Conservation (phyloP, 768 basidiomycete species). For the Porpolomopsis calyptriformis region DNA sequence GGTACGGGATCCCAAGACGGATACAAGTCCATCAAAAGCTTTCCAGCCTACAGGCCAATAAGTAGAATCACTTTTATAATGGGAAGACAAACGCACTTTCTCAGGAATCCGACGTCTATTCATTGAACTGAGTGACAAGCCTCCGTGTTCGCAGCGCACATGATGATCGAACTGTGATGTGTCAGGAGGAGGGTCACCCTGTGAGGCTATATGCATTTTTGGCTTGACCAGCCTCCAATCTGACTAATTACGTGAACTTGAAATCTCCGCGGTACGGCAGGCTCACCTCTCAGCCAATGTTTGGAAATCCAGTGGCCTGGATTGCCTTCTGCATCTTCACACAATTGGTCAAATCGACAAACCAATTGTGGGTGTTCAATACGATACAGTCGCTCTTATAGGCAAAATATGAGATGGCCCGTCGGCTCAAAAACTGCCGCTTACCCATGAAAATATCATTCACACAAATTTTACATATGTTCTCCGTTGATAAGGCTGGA, state of each 20-base stretch:
- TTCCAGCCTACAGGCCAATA: constrained; percentile 36
- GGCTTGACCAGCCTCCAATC: constrained; percentile 69
- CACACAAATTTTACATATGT: constrained; percentile 58
- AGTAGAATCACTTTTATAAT: constrained; percentile 6
- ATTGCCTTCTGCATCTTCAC: constrained; percentile 30
- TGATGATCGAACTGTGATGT: constrained; percentile 43
- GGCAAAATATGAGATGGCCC: constrained; percentile 5
- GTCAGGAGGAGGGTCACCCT: constrained; percentile 61
- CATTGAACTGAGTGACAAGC: constrained; percentile 42
- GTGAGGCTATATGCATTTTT: constrained; percentile 56
- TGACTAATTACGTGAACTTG: constrained; percentile 19
- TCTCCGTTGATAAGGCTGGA: constrained; percentile 35
- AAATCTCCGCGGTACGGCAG: neutral
- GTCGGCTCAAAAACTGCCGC: constrained; percentile 4
- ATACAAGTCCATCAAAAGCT: constrained; percentile 46
- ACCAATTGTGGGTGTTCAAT: constrained; percentile 57
- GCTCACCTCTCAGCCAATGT: constrained; percentile 62
- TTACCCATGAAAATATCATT: constrained; percentile 46
- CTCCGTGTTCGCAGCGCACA: constrained; percentile 65
- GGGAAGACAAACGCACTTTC: constrained; percentile 30
- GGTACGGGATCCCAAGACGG: constrained; percentile 54
- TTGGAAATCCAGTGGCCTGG: constrained; percentile 67
- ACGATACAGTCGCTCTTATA: constrained; percentile 57
- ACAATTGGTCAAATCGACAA: constrained; percentile 43
- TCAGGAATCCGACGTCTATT: constrained; percentile 52